Evolutionary conservation across 768 basidiomycete genomes (phyloP).

Genomic region (Trametes sanguinea): DNA sequence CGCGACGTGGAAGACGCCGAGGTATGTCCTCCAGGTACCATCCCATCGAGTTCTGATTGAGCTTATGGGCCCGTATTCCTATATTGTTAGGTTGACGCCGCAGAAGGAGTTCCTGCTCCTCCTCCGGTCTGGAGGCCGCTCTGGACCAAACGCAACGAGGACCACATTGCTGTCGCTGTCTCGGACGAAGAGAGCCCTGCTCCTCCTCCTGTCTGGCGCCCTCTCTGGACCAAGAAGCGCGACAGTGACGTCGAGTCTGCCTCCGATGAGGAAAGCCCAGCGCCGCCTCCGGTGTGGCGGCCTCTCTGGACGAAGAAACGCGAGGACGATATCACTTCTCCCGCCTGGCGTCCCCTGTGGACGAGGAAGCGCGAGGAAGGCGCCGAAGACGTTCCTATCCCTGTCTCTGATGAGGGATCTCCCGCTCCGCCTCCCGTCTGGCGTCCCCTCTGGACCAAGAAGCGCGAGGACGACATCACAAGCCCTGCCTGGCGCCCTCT

Average conservation of each 20-base stretch:
- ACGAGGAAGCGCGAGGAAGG: background rate
- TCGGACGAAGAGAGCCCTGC: background rate
- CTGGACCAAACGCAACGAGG: background rate
- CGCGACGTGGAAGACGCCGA: background rate
- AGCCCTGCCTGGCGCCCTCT: too few species aligned
- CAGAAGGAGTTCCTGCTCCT: background rate
- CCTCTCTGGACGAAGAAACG: background rate
- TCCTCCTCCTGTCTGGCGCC: background rate
- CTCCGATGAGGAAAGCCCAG: background rate
- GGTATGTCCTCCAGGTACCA: background rate
- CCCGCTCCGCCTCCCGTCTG: background rate
- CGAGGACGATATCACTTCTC: background rate
- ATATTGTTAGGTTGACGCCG: background rate
- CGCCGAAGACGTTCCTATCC: background rate
- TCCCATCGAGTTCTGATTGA: background rate
- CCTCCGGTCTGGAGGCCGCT: background rate
- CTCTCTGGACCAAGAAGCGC: background rate
- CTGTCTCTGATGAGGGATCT: background rate
- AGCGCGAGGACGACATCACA: too few species aligned
- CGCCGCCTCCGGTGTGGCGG: background rate
- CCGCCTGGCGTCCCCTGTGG: background rate
- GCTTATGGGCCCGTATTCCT: background rate
- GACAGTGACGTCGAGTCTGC: background rate
- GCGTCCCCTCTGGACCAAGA: background rate
- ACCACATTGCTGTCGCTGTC: background rate